Evolutionary conservation across 805 yeast species (phyloP), one percentile per base, ranked within the genome.

Genomic region (Lachancea sp.): DNA sequence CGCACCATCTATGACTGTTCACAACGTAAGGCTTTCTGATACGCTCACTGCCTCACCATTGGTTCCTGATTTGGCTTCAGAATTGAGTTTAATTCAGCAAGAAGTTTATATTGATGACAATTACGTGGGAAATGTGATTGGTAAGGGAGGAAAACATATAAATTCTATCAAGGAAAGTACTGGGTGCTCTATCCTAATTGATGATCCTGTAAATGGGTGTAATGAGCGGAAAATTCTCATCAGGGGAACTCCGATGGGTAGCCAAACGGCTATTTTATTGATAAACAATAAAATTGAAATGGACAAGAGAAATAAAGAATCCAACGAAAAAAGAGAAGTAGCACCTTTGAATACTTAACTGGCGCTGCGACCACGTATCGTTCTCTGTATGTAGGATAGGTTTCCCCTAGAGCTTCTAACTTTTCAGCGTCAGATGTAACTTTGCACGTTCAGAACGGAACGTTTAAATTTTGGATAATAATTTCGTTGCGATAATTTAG

Each of bases 101-200:
- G 89, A 82, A 45, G 69, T 86, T 3, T 80, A 66, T 49, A 86
- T 87, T 32, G 88, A 94, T 18, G 80, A 80, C 55, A 75, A 76
- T 26, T 81, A 73, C 60, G 88, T 87, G 29, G 96, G 96, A 1
- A 75, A 84, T 29, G 80, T 87, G 20, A 87, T 87, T 45, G 96
- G 96, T 1, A 84, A 79, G 61, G 86, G 87, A 23, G 96, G 96
- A 15, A 77, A 82, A 52, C 83, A 80, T 50, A 80, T 87, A 43
- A 82, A 79, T 53, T 86, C 83, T 46, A 79, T 87, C 36, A 73
- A 90, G 46, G 80, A 78, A 44, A 69, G 76, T 21, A 77, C 90
- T 16, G 90, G 94, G 23, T 75, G 86, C 34, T 78, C 80, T 43
- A 84, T 87, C 20, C 75, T 77, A 47, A 82, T 87, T 40, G 84